Base-by-base conservation (phyloP, 2,329 filamentous ascomycete species). In the Cladosporium colombiae region DNA sequence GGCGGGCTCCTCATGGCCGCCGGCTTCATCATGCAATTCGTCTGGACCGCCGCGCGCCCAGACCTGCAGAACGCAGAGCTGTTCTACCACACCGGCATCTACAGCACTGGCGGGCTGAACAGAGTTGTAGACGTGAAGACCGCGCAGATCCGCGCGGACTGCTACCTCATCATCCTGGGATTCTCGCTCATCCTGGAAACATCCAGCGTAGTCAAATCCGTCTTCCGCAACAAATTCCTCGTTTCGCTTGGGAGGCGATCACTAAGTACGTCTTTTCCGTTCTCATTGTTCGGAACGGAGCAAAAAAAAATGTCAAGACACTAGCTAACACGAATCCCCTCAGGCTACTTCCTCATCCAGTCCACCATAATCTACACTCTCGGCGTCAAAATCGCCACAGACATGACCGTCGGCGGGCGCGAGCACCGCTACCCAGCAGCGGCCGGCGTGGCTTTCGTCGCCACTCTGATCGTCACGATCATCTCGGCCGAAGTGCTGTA, bases 371-470 rank as follows among this genome's bases (percentile, higher is more conserved):
- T 80, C 44, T 82, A 81, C 70, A 78, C 76, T 1, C 74, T 75
- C 14, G 80, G 79, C 56, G 80, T 82, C 70, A 78, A 77, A 61
- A 66, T 78, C 3, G 80, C 89, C 86, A 40, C 56, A 5, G 65
- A 70, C 27, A 69, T 60, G 44, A 55, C 27, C 18, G 67, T 64
- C 7, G 52, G 25, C 25, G 58, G 16, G 8, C 60, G 66, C 46
- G 58, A 44, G 16, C 44, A 46, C 21, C 58, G 46, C 3, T 68
- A 69, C 31, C 23, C 66, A 8, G 59, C 44, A 18, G 70, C 66
- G 0, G 66, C 52, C 10, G 70, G 69, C 6, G 62, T 70, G 18
- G 66, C 68, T 7, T 71, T 71, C 65, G 68, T 70, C 18, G 65
- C 58, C 8, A 64, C 65, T 10, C 53, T 71, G 4, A 60, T 70